Percentiles rank a stretch among this genome's conserved stretches.
These are phyloP conservation scores for Dictyostelium discoideum DNA, from an alignment of 78 protist genomes.

Conservation along the genomic window dicty_2.7 NC_007088.5:5720001-5720500, in stretches of 20 bases:
- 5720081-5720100: not conserved
- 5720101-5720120: not conserved
- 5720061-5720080: not conserved
- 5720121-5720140: not conserved
- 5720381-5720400: not conserved
- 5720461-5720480: not conserved
- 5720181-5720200: not conserved
- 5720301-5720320: slow-evolving; percentile 3
- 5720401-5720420: not conserved
- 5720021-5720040: slow-evolving; percentile 28
- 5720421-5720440: not conserved
- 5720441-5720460: too few species aligned
- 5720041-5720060: slow-evolving; percentile 57
- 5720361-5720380: not conserved
- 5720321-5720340: not conserved
- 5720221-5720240: not conserved
- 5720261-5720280: not conserved
- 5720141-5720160: not conserved
- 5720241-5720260: not conserved
- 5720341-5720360: not conserved
- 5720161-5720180: not conserved
- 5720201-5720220: not conserved
- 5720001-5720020: not conserved
- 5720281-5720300: not conserved
- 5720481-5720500: too few species aligned